These are phyloP conservation scores for Thelonectria blattea DNA, from an alignment of 2,329 filamentous ascomycete species.

Conservation along the genomic window DNA sequence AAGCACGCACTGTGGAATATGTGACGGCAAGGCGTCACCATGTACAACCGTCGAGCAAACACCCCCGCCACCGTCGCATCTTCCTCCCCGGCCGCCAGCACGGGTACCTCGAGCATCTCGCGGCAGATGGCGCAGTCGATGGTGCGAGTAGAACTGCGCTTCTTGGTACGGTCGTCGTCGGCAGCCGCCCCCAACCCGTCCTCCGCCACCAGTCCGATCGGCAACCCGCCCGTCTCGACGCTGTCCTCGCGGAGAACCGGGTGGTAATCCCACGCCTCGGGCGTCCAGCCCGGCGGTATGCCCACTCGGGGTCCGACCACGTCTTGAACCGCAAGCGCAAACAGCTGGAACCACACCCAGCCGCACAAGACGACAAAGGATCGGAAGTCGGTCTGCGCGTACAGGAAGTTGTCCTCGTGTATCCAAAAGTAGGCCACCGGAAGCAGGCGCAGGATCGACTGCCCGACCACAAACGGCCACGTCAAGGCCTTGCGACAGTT, in stretches of 20 bases:
- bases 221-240: conserved; percentile 78
- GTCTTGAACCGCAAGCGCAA: conserved; percentile 80
- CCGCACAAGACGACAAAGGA: conserved; percentile 66
- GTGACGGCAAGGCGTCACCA: conserved; percentile 96
- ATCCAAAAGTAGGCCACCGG: conserved; percentile 89
- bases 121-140: conserved; percentile 97
- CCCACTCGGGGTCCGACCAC: conserved; percentile 89
- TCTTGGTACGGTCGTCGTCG: conserved; percentile 44
- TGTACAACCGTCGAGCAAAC: conserved; percentile 82
- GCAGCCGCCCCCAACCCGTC: conserved; percentile 35
- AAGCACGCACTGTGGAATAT: conserved; percentile 93
- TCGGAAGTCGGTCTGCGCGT: conserved; percentile 70
- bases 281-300: conserved; percentile 70
- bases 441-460: conserved; percentile 77
- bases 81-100: conserved; percentile 67
- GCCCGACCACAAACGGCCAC: conserved; percentile 88
- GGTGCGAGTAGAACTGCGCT: conserved; percentile 47
- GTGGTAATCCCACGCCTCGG: conserved; percentile 93
- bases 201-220: conserved; percentile 68
- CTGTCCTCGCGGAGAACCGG: conserved; percentile 84
- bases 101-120: conserved; percentile 87
- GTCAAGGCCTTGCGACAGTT: conserved; percentile 91
- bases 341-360: conserved; percentile 90
- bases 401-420: conserved; percentile 79
- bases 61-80: conserved; percentile 68